phyloP scores from a whole-genome alignment of 2,329 filamentous ascomycete genomes.

The Huntiella savannae region DNA sequence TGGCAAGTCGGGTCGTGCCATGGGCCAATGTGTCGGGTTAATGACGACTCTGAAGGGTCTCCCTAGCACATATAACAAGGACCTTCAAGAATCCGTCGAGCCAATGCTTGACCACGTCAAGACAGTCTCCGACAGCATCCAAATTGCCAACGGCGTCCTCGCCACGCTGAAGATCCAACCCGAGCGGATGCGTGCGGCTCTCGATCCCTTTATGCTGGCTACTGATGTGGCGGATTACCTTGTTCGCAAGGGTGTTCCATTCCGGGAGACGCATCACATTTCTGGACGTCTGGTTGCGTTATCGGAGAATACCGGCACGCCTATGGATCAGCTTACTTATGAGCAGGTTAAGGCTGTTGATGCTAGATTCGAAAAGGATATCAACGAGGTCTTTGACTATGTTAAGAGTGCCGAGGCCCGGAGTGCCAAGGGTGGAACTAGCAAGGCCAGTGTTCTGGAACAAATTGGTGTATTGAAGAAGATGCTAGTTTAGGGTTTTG shows the following conservation, averaged over 20 bases:
- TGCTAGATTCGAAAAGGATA: conserved; percentile 49
- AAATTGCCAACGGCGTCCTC: conserved; percentile 66
- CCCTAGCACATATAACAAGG: conserved; percentile 75
- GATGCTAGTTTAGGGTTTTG: conserved; percentile 17
- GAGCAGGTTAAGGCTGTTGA: conserved; percentile 52
- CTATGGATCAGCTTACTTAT: conserved; percentile 51
- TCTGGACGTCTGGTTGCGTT: conserved; percentile 51
- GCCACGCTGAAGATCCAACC: conserved; percentile 50
- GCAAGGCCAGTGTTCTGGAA: conserved; percentile 44
- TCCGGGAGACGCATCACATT: conserved; percentile 65
- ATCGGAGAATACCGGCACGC: conserved; percentile 42
- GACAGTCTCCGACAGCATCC: conserved; percentile 61
- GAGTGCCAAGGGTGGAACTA: conserved; percentile 59
- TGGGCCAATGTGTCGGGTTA: conserved; percentile 65
- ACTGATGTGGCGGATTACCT: conserved; percentile 48
- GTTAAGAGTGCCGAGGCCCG: conserved; percentile 67
- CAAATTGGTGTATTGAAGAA: conserved; percentile 36
- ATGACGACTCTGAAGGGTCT: conserved; percentile 52
- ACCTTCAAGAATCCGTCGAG: conserved; percentile 74
- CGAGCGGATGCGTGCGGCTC: conserved; percentile 58
- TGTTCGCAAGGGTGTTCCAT: conserved; percentile 49
- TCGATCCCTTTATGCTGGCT: conserved; percentile 71
- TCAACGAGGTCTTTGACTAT: conserved; percentile 57
- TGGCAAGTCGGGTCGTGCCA: conserved; percentile 56
- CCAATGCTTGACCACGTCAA: conserved; percentile 72